A percentile compares a stretch with the other conserved stretches of the same genome.
These are phyloP conservation scores for Pleurotus ostreatus DNA, from an alignment of 768 basidiomycete genomes.

Conservation along the genomic window DNA sequence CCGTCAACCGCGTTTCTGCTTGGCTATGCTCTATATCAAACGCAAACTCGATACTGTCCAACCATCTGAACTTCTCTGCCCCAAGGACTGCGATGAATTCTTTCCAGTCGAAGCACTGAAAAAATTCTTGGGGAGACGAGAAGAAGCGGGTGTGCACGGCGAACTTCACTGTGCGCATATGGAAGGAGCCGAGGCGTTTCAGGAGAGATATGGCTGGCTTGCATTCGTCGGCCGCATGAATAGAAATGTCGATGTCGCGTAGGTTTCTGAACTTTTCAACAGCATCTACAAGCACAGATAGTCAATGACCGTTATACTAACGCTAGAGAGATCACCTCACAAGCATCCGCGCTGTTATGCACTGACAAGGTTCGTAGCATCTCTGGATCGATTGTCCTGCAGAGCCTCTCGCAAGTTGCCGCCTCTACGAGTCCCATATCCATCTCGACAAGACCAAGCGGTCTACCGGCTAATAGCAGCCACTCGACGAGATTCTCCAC, in stretches of 20 bases:
- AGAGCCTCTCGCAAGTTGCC: background rate
- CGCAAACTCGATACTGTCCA: background rate
- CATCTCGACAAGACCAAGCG: background rate
- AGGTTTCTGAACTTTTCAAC: background rate
- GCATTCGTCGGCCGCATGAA: background rate
- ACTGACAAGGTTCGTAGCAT: too few relatives aligned
- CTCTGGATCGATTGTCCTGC: too few relatives aligned
- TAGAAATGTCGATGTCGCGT: background rate
- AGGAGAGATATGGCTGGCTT: background rate
- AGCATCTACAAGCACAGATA: background rate
- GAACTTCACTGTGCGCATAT: background rate
- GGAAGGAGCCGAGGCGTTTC: background rate
- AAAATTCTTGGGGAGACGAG: background rate
- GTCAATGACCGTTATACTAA: too few relatives aligned
- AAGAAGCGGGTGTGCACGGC: constrained; percentile 1
- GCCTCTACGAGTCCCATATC: background rate
- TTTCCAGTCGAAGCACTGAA: background rate
- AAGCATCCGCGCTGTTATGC: too few relatives aligned
- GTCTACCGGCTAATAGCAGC: background rate
- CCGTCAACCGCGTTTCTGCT: background rate
- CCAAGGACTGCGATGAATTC: background rate
- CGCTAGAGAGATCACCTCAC: too few relatives aligned
- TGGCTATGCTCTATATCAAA: background rate
- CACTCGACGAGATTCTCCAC: background rate
- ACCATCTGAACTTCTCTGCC: background rate